phyloP scores from a whole-genome alignment of 805 yeast species.

The Candida ipomoeae region DNA sequence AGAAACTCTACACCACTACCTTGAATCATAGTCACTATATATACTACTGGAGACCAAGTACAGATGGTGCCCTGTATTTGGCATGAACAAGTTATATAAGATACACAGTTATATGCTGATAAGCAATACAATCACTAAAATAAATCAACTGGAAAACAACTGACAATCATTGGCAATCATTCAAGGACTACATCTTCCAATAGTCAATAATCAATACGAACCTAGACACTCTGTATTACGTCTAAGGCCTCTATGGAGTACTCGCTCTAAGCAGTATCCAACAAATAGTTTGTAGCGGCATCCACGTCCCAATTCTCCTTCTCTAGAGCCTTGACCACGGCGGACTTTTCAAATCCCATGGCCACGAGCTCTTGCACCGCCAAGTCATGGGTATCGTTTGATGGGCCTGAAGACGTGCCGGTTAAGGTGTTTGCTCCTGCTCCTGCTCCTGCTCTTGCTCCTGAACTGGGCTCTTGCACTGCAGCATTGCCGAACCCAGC shows the following conservation, averaged over 20 bases:
- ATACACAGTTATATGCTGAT: too few species aligned
- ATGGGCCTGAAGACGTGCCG: too few species aligned
- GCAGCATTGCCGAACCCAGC: slow-evolving; percentile 72
- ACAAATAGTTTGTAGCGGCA: slow-evolving; percentile 79
- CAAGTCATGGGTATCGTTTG: slow-evolving; percentile 35
- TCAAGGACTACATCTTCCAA: too few species aligned
- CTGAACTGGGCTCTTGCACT: background rate
- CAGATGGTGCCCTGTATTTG: too few species aligned
- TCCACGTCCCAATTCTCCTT: slow-evolving; percentile 71
- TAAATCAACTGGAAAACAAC: too few species aligned
- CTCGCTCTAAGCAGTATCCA: slow-evolving; percentile 57
- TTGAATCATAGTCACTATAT: too few species aligned
- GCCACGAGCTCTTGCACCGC: slow-evolving; percentile 77
- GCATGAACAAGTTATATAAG: too few species aligned
- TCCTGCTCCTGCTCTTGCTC: background rate
- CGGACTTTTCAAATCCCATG: slow-evolving; percentile 78
- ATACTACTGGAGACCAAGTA: too few species aligned
- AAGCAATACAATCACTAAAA: too few species aligned
- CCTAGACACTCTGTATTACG: background rate
- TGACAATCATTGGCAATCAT: too few species aligned
- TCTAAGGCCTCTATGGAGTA: background rate
- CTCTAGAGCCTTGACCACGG: slow-evolving; percentile 65
- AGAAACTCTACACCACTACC: too few species aligned
- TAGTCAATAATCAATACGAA: too few species aligned
- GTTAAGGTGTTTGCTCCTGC: background rate